Percentiles rank a stretch among this genome's conserved stretches.
These are phyloP conservation scores for Anisodus tanguticus DNA, from an alignment of 257 asterid genomes.

Conservation along the genomic window DNA sequence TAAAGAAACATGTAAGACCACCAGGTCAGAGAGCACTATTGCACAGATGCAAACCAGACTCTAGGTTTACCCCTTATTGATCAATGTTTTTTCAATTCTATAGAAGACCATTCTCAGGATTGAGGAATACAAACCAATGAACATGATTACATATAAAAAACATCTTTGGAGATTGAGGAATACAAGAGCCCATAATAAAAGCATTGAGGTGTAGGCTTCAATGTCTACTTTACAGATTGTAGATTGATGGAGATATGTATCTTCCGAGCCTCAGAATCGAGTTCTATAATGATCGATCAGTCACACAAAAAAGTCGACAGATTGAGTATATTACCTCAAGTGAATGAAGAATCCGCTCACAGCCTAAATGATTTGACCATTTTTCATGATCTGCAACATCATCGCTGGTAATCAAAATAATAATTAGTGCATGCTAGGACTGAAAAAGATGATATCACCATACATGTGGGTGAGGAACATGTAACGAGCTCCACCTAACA, in stretches of 20 bases:
- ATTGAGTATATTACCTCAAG: constrained; percentile 47
- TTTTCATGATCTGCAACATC: constrained; percentile 77
- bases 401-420: constrained; percentile 50
- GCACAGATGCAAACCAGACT: not conserved
- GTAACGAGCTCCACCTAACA: constrained; percentile 73
- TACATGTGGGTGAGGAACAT: constrained; percentile 83
- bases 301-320: not conserved
- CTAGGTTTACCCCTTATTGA: not conserved
- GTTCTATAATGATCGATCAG: constrained; percentile 11
- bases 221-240: not conserved
- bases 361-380: constrained; percentile 72
- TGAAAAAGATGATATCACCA: constrained; percentile 21
- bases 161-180: not conserved
- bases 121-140: not conserved
- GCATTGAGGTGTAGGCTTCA: not conserved
- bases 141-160: too few relatives aligned
- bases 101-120: not conserved
- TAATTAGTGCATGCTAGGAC: constrained; percentile 21
- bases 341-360: constrained; percentile 59
- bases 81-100: not conserved
- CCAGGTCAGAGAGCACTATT: too few relatives aligned
- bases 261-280: not conserved
- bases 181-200: not conserved
- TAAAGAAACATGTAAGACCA: too few relatives aligned
- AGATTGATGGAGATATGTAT: not conserved